phyloP scores from a whole-genome alignment of 1,284 basidiomycete genomes.

The Ceratobasidium sp. region DNA sequence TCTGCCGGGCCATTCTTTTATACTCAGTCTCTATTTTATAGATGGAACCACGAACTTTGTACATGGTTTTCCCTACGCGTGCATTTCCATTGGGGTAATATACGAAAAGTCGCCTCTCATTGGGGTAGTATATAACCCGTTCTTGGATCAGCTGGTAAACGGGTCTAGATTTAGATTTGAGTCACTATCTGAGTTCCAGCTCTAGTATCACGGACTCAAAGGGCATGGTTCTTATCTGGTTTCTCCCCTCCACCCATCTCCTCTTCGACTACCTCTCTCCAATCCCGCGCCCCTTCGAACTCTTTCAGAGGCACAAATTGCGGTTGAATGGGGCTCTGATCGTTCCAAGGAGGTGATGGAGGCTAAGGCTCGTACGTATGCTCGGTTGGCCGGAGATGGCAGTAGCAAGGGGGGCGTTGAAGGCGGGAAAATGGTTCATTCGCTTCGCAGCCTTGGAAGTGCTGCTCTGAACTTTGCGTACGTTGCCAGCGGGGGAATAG shows the following conservation, averaged over 20 bases:
- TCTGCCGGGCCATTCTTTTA: slow-evolving; percentile 11
- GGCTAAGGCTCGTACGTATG: slow-evolving; percentile 79
- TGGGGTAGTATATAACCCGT: slow-evolving; percentile 94
- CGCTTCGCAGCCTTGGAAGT: slow-evolving; percentile 84
- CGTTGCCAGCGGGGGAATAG: slow-evolving; percentile 87
- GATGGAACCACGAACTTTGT: slow-evolving; percentile 97
- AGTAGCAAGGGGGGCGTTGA: slow-evolving; percentile 65
- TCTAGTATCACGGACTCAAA: slow-evolving; percentile 83
- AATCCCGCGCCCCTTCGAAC: slow-evolving; percentile 76
- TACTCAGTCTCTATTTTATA: slow-evolving; percentile 53
- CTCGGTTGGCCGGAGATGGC: slow-evolving; percentile 81
- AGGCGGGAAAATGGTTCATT: slow-evolving; percentile 89
- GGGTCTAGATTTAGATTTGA: not conserved
- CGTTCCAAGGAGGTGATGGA: slow-evolving; percentile 70
- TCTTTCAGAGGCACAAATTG: slow-evolving; percentile 86
- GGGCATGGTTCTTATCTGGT: slow-evolving; percentile 84
- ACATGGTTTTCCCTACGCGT: slow-evolving; percentile 78
- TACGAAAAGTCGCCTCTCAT: slow-evolving; percentile 83
- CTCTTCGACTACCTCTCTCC: slow-evolving; percentile 79
- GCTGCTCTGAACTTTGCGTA: slow-evolving; percentile 87
- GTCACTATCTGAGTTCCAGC: not conserved
- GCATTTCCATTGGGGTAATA: slow-evolving; percentile 90
- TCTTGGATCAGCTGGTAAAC: slow-evolving; percentile 81
- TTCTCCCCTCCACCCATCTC: slow-evolving; percentile 54
- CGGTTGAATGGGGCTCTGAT: slow-evolving; percentile 94